A percentile compares a stretch with the other conserved stretches of the same genome.
These are phyloP conservation scores for Trypanosoma brucei DNA, from an alignment of 208 protist genomes.

Conservation along the genomic window DNA sequence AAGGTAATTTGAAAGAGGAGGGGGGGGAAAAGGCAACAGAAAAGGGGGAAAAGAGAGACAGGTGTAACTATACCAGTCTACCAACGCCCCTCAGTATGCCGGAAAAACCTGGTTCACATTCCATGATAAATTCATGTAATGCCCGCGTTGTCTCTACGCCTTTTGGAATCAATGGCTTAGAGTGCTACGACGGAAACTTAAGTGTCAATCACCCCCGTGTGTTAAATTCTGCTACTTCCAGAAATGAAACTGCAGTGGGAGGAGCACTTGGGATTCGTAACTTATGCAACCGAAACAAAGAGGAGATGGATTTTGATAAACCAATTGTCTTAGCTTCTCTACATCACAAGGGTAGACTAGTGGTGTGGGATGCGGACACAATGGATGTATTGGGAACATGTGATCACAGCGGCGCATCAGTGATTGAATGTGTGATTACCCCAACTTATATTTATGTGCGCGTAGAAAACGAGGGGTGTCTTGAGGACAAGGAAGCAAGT, in stretches of 20 bases:
- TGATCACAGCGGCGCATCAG: slow-evolving; percentile 37
- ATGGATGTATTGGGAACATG: slow-evolving; percentile 37
- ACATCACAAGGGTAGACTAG: slow-evolving; percentile 62
- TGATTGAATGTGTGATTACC: slow-evolving; percentile 55
- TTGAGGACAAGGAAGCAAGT: slow-evolving; percentile 39
- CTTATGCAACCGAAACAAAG: slow-evolving; percentile 12
- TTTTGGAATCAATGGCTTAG: slow-evolving; percentile 54
- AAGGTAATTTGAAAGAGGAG: background rate
- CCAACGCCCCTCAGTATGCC: background rate
- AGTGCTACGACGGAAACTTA: slow-evolving; percentile 28
- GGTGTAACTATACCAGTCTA: background rate
- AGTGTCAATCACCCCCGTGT: background rate
- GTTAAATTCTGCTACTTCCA: background rate
- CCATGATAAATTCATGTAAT: slow-evolving; percentile 17
- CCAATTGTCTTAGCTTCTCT: slow-evolving; percentile 34
- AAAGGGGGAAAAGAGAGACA: background rate
- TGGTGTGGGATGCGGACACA: slow-evolving; percentile 58
- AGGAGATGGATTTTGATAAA: background rate
- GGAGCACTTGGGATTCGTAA: slow-evolving; percentile 25
- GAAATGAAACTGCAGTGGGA: background rate
- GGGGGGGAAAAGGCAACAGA: background rate
- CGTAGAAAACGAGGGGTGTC: slow-evolving; percentile 35
- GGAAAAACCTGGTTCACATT: background rate
- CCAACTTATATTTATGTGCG: slow-evolving; percentile 43
- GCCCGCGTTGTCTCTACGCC: slow-evolving; percentile 53